Base-by-base conservation (phyloP, 2,329 filamentous ascomycete species). In the Aspergillus versicolor region DNA sequence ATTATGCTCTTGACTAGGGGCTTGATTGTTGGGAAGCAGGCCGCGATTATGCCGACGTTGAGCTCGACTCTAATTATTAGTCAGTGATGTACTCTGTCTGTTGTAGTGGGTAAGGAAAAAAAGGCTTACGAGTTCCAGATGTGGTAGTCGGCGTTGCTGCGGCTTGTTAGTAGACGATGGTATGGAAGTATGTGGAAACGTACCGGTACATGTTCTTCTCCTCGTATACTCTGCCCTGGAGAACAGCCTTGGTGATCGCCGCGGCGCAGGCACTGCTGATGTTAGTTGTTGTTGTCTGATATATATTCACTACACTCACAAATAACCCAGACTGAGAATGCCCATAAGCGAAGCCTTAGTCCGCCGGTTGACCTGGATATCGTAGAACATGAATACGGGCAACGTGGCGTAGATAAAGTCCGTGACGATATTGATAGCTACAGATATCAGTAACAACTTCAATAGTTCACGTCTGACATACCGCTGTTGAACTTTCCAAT, bases 121-220 rank as follows among this genome's bases (percentile, higher is more conserved):
- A 78, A 81, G 1, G 84, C 73, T 27, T 76, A 72, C 2, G 69
- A 77, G 57, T 79, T 76, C 77, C 77, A 79, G 0, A 81, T 67
- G 59, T 75, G 75, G 52, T 80, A 77, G 8, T 42, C 38, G 24
- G 34, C 37, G 15, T 57, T 49, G 21, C 54, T 30, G 27, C 2
- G 27, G 27, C 9, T 30, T 30, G 27, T 30, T 30, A 30, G 9
- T 30, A 30, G 19, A 19, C 19, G 19, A 19, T 19, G 19, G 2
- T 19, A 19, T 19, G 19, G 19, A 19, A 19, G 19, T 19, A 19
- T 19, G 19, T 19, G 77, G 62, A 59, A 55, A 72, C 76, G 1
- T 66, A 68, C 8, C 77, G 62, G 37, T 44, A 56, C 15, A 48
- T 43, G 17, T 56, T 45, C 4, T n/a, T 44, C 15, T 57, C 27